phyloP scores from a whole-genome alignment of 2,329 filamentous ascomycete genomes.

The Sphaerulina musiva region DNA sequence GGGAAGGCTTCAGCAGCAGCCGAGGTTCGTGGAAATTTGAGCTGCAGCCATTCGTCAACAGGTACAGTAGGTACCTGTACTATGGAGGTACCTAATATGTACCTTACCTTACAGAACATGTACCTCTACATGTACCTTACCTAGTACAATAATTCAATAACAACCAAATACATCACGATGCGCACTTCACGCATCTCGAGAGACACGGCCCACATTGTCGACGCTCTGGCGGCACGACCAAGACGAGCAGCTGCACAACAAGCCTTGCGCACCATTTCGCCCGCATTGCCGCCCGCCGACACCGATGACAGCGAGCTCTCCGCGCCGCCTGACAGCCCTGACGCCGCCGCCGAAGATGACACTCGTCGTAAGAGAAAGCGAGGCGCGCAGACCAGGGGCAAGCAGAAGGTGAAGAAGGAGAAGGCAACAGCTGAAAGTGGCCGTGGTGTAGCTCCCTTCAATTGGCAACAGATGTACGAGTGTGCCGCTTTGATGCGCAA shows the following conservation, averaged over 20 bases:
- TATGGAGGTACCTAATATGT: too few relatives aligned
- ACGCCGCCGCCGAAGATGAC: constrained; percentile 7
- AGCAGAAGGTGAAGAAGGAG: constrained; percentile 7
- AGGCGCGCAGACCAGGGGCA: constrained; percentile 21
- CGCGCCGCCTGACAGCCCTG: constrained; percentile 13
- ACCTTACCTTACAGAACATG: too few relatives aligned
- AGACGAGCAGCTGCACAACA: constrained; percentile 15
- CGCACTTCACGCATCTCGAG: constrained; percentile 23
- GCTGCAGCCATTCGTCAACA: background rate
- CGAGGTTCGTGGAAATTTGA: too few relatives aligned
- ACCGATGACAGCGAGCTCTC: constrained; percentile 15
- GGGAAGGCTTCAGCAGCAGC: too few relatives aligned
- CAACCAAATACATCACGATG: constrained; percentile 10
- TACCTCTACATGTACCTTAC: too few relatives aligned
- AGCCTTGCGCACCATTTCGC: constrained; percentile 21
- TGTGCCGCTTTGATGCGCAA: constrained; percentile 71
- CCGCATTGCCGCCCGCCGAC: background rate
- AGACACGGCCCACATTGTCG: constrained; percentile 23
- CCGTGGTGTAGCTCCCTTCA: constrained; percentile 52
- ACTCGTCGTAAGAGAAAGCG: constrained; percentile 25
- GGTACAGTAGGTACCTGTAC: too few relatives aligned
- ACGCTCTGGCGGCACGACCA: constrained; percentile 15
- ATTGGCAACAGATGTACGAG: constrained; percentile 79
- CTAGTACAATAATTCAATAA: too few relatives aligned
- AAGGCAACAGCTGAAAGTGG: constrained; percentile 20